These are phyloP conservation scores for Eustoma russellianum DNA, from an alignment of 257 asterid genomes.

Conservation along the genomic window DNA sequence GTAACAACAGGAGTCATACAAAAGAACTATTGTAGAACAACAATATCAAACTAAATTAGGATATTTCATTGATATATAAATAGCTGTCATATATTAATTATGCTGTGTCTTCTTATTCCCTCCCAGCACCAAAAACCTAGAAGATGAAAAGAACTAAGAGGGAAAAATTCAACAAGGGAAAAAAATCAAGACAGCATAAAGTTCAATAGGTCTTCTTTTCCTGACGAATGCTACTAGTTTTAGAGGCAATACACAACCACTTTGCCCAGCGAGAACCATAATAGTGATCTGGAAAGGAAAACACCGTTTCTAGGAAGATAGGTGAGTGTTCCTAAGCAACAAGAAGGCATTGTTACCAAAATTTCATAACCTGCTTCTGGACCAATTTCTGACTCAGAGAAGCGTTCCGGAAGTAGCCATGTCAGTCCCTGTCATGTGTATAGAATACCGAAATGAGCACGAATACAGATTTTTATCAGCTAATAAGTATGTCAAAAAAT, in stretches of 20 bases:
- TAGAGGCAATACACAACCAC: not conserved
- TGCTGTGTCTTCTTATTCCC: not conserved
- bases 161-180: too few species aligned
- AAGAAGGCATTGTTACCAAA: constrained; percentile 85
- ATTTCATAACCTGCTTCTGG: constrained; percentile 99
- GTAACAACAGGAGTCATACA: not conserved
- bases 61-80: not conserved
- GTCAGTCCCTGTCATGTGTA: constrained; percentile 74
- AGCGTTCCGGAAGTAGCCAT: constrained; percentile 96
- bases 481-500: not conserved
- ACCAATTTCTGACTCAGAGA: constrained; percentile 94
- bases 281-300: not conserved
- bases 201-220: not conserved
- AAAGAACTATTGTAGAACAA: not conserved
- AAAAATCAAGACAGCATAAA: not conserved
- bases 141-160: too few species aligned
- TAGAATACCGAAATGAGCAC: constrained; percentile 9
- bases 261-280: not conserved
- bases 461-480: not conserved
- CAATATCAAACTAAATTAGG: too few species aligned
- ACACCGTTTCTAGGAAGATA: constrained; percentile 2
- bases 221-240: not conserved
- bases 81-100: not conserved
- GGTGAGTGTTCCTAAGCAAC: constrained; percentile 19
- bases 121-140: not conserved